These are phyloP conservation scores for Jatropha podagrica DNA, from an alignment of 441 rosid genomes.

Conservation along the genomic window DNA sequence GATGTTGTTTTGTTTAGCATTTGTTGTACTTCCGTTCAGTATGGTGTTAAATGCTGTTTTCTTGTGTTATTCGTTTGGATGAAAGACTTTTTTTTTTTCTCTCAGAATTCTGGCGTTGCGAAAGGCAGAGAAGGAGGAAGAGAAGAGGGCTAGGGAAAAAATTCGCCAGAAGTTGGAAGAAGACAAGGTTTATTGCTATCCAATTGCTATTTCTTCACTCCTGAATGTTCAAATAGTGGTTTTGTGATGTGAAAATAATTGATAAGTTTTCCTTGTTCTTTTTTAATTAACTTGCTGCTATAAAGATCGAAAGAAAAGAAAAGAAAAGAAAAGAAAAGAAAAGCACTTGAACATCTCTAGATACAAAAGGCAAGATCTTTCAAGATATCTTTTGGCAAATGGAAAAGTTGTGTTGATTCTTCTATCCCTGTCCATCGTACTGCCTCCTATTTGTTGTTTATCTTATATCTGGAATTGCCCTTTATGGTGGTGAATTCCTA, in stretches of 20 bases:
- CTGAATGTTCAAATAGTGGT: neutral
- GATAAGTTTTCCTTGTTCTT: neutral
- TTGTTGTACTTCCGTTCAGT: neutral
- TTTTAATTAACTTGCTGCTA: neutral
- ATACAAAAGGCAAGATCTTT: neutral
- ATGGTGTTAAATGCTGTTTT: constrained; percentile 5
- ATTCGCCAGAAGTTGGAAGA: constrained; percentile 97
- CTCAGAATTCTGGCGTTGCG: constrained; percentile 70
- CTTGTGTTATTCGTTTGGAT: neutral
- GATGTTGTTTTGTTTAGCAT: constrained; percentile 4
- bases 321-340: neutral
- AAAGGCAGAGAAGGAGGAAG: constrained; percentile 98
- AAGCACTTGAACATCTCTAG: neutral
- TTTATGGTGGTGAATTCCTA: constrained; percentile 11
- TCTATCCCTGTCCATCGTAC: neutral
- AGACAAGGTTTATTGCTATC: constrained; percentile 60
- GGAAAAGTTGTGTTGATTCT: neutral
- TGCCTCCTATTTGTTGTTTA: neutral
- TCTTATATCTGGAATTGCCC: constrained; percentile 8
- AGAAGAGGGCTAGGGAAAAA: constrained; percentile 85
- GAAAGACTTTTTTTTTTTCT: constrained; percentile 20
- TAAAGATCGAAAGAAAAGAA: no score
- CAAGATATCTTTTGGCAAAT: neutral
- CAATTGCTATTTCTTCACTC: constrained; percentile 10
- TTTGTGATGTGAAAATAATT: neutral